Base-by-base conservation (phyloP, 139 green algal genomes). In the Auxenochlorella pyrenoidosa region DNA sequence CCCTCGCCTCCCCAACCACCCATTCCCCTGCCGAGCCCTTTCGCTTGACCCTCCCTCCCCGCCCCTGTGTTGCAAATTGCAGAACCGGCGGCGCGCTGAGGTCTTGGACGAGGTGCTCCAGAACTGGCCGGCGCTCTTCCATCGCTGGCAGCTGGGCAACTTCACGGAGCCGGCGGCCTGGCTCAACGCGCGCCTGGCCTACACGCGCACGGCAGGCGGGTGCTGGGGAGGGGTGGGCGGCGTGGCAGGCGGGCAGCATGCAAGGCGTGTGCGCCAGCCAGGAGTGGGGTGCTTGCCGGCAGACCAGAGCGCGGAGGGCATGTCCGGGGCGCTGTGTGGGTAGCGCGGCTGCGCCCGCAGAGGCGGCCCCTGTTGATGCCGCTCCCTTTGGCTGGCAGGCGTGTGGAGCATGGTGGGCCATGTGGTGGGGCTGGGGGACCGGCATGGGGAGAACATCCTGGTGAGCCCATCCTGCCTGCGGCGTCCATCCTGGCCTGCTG, bases 361-460 rank as follows among this genome's bases (percentile, higher is more conserved):
- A 54, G 6, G 47, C 47, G 47, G 47, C 47, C 6, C 47, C 47
- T 54, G 47, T 6, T 54, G 47, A 10, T 28, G 3, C 28, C 66
- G 43, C 44, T 26, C 40, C n/a, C 75, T 41, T 10, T 43, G 19
- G 43, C 19, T n/a, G n/a, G 78, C 78, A 71, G 80, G 94, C 34
- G 96, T 96, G 54, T 96, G 94, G 94, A 91, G 86, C 66, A 94
- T 96, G 89, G 82, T 86, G 82, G 82, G 82, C 19, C 82, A 86
- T 43, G 40, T 79, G 18, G 88, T 95, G 79, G 96, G 95, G 4
- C 90, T 98, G 75, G 96, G 96, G 13, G 96, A 98, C 90, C 82
- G 97, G 10, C 97, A 99, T 83, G 95, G 96, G 2, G 97, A 99
- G 88, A 99, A 99, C 93, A 93, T 99, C 24, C 94, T 99, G 90